A percentile compares a stretch with the other conserved stretches of the same genome.
phyloP scores from a whole-genome alignment of 805 yeast species.

The Lipomyces orientalis region DNA sequence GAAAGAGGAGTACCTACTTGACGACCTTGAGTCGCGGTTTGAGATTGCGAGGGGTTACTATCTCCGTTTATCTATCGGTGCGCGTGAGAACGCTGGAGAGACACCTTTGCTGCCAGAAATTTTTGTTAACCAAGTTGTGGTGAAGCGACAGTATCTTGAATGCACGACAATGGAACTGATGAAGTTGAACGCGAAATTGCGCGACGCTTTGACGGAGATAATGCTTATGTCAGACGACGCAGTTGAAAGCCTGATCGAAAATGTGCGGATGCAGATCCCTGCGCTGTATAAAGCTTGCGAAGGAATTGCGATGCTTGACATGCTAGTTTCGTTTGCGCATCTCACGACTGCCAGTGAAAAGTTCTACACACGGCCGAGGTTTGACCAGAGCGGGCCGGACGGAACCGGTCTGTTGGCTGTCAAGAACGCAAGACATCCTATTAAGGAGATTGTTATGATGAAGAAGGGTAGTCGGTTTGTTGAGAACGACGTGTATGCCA shows the following conservation, averaged over 20 bases:
- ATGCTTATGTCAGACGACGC: conserved; percentile 51
- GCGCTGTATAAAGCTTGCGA: conserved; percentile 52
- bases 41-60: conserved; percentile 51
- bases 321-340: conserved; percentile 43
- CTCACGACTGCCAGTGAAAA: conserved; percentile 32
- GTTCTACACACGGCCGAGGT: conserved; percentile 25
- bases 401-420: conserved; percentile 37
- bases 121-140: conserved; percentile 46
- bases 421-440: conserved; percentile 52
- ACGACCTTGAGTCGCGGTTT: conserved; percentile 45
- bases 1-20: conserved; percentile 40
- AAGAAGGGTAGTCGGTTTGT: conserved; percentile 42
- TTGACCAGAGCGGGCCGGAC: conserved; percentile 9
- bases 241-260: conserved; percentile 45
- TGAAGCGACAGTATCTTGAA: conserved; percentile 46
- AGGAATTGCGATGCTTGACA: conserved; percentile 52
- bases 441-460: conserved; percentile 45
- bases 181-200: conserved; percentile 51
- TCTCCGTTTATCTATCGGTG: conserved; percentile 42
- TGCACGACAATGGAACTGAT: conserved; percentile 51
- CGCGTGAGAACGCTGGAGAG: conserved; percentile 12
- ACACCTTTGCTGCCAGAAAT: conserved; percentile 43
- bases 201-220: conserved; percentile 52
- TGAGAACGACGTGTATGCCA: conserved; percentile 50
- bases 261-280: conserved; percentile 45